Evolutionary conservation across 768 basidiomycete species (phyloP), one percentile per base, ranked within the genome.

Genomic region (Auricularia cornea): DNA sequence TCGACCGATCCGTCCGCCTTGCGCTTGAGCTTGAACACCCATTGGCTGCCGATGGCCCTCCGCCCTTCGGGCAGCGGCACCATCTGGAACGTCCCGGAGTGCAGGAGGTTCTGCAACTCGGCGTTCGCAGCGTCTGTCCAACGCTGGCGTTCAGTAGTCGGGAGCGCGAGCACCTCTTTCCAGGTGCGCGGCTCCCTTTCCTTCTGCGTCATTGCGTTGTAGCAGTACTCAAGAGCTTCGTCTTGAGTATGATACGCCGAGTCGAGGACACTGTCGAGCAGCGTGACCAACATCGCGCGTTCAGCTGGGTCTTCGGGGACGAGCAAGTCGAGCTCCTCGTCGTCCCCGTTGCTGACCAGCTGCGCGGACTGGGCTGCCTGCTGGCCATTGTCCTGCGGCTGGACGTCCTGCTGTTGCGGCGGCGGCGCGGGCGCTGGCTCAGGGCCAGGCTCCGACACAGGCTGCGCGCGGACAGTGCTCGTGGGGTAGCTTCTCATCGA

Each of bases 21-120:
- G 30, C 64, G 57, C 64, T 76, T 77, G 23, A 62, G 54, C 2
- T 63, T 63, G 63, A 71, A 78, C 1, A 76, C 76, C 78, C 78
- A 79, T 5, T 63, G 62, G 12, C 70, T 65, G 0, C 70, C 70
- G 20, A 81, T 73, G 0, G 73, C 65, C 28, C 70, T 72, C 51
- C 68, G 64, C 26, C 67, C 73, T 29, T 52, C 18, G 0, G 79
- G 77, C 0, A 73, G 64, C 1, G 51, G 60, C 1, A 66, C 63
- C 0, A 63, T 65, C 41, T 70, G 67, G 63, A 76, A 78, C 1
- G 77, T 73, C 2, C 70, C 68, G 48, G 33, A 68, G 66, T 2
- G 68, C 62, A 0, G 52, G 3, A 0, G 73, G n/a, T 68, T 68
- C 0, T 62, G 63, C 2, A 70, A 14, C 59, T 77, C 73, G 2